Base-by-base conservation (phyloP, 1,284 basidiomycete genomes). In the Ustilago xerochloae region DNA sequence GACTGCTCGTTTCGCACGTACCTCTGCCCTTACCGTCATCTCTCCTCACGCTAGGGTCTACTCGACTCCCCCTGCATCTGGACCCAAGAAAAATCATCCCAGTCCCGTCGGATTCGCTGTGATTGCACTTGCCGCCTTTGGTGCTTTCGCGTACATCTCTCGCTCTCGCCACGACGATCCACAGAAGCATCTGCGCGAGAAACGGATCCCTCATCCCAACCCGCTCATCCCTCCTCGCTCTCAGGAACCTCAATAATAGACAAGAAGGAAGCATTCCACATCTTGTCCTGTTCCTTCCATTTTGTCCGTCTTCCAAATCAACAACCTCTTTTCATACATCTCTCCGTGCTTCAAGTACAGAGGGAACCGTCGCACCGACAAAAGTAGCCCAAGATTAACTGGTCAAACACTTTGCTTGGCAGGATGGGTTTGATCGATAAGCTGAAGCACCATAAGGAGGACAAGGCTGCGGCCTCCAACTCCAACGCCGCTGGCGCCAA, bases 151-250 rank as follows among this genome's bases (percentile, higher is more conserved):
- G 18, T 83, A 78, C 70, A 51, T 78, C 38, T 66, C 71, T 28
- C 66, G 69, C 52, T 55, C 50, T 15, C 76, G 78, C 36, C 78
- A 78, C 58, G 51, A 63, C 22, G 79, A 82, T 35, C 70, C 75
- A n/a, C 59, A 76, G 20, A 75, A 78, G 54, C 60, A 69, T 52
- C 56, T 59, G 4, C 65, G 71, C 18, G 75, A 81, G 45, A 69
- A 81, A 36, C 64, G 81, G 22, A 79, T 74, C n/a, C 81, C 75
- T 24, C 70, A 77, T 29, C 76, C 80, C 24, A 82, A 81, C 55
- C 81, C 81, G 13, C 75, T 83, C 51, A 75, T 78, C 41, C 81
- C 81, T 18, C 77, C 77, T 26, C 67, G 70, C 36, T 53, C 62
- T 18, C 74, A 78, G 49, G 67, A 75, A 46, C 71, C 67, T n/a